phyloP scores from a whole-genome alignment of 768 basidiomycete species.

The Kwoniella europaea region DNA sequence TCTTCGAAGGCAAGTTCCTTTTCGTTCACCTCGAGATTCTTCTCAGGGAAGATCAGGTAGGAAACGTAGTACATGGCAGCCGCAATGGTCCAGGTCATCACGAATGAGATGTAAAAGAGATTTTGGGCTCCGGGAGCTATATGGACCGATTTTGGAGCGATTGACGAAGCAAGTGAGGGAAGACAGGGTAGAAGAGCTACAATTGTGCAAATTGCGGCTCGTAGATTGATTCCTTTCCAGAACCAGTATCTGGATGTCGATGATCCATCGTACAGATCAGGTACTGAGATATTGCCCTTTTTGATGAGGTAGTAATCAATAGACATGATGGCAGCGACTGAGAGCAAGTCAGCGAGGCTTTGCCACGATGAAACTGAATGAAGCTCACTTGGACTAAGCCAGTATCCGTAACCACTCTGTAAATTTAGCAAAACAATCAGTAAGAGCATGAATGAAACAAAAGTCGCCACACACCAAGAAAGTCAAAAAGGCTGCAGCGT shows the following conservation, averaged over 20 bases:
- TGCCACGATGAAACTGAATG: background rate
- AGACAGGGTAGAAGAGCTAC: constrained; percentile 29
- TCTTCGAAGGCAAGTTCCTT: constrained; percentile 18
- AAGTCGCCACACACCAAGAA: background rate
- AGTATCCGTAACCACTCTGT: constrained; percentile 27
- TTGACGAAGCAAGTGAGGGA: constrained; percentile 26
- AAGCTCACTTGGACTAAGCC: constrained; percentile 67
- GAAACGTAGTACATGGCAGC: constrained; percentile 17
- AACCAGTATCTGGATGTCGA: constrained; percentile 26
- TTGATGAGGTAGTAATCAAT: constrained; percentile 77
- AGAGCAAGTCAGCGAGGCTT: background rate
- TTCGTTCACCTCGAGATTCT: constrained; percentile 17
- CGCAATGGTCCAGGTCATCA: constrained; percentile 27
- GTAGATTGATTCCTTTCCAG: constrained; percentile 25
- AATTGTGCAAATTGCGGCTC: constrained; percentile 23
- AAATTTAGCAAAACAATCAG: constrained; percentile 5
- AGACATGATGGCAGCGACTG: constrained; percentile 62
- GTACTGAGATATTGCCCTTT: constrained; percentile 69
- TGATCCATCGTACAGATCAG: constrained; percentile 66
- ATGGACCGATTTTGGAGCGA: constrained; percentile 18
- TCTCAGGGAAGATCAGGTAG: constrained; percentile 32
- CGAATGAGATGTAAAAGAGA: constrained; percentile 35
- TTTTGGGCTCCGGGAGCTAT: constrained; percentile 15
- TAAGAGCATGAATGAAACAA: too few relatives aligned
- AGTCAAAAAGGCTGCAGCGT: constrained; percentile 14